Evolutionary conservation across 2,329 filamentous ascomycete species (phyloP).

Genomic region (Botrytis aclada): DNA sequence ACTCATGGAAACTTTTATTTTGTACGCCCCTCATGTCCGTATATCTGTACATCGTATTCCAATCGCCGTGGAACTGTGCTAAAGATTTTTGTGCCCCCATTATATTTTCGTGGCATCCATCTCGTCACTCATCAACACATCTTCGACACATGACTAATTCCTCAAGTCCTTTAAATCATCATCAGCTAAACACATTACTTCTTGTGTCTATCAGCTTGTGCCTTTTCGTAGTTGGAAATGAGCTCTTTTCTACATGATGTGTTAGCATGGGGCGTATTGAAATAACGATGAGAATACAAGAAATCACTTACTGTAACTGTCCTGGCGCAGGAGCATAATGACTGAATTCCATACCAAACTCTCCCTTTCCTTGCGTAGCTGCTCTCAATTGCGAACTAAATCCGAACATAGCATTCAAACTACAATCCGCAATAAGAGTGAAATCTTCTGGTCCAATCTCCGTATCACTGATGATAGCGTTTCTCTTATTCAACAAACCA

Average conservation of each 20-base stretch:
- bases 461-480: conserved; percentile 90
- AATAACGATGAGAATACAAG: not conserved
- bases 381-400: conserved; percentile 89
- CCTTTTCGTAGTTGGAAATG: conserved; percentile 65
- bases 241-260: conserved; percentile 53
- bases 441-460: conserved; percentile 95
- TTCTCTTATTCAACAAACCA: conserved; percentile 93
- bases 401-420: conserved; percentile 95
- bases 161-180: not conserved
- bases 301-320: conserved; percentile 76
- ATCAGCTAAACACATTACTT: conserved; percentile 26
- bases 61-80: not conserved
- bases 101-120: not conserved
- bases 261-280: not conserved
- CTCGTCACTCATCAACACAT: not conserved
- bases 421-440: conserved; percentile 86
- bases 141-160: not conserved
- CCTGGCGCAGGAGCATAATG: conserved; percentile 86
- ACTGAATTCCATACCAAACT: conserved; percentile 98
- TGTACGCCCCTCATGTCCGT: conserved; percentile 3
- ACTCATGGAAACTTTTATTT: conserved; percentile 8
- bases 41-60: not conserved
- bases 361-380: conserved; percentile 95
- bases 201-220: conserved; percentile 52
- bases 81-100: not conserved